These are phyloP conservation scores for Clarireedia sp. DNA, from an alignment of 2,329 filamentous ascomycete genomes.

Conservation along the genomic window DNA sequence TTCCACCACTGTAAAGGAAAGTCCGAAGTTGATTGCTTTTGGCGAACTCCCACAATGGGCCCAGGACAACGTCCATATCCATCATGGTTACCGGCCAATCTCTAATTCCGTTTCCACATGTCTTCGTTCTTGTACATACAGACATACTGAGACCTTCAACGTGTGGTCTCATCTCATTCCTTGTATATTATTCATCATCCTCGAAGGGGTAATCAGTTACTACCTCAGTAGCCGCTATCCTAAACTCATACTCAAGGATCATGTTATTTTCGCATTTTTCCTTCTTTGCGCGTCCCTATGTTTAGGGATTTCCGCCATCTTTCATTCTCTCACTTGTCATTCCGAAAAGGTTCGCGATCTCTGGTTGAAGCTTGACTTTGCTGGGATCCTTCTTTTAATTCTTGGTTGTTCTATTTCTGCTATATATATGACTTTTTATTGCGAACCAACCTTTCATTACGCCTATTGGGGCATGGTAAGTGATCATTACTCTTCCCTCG, in stretches of 20 bases:
- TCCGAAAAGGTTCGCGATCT: constrained; percentile 30
- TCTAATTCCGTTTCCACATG: constrained; percentile 32
- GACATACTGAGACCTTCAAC: constrained; percentile 38
- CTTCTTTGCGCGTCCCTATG: constrained; percentile 32
- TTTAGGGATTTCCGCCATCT: constrained; percentile 32
- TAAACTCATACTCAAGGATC: constrained; percentile 29
- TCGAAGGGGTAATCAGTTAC: constrained; percentile 25
- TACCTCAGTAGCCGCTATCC: constrained; percentile 30
- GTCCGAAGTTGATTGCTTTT: background rate
- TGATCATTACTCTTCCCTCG: background rate
- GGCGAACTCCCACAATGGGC: constrained; percentile 36
- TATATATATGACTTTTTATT: constrained; percentile 36
- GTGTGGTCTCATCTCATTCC: constrained; percentile 40
- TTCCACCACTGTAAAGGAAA: background rate
- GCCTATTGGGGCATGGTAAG: constrained; percentile 33
- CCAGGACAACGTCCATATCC: constrained; percentile 36
- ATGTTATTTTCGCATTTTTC: constrained; percentile 34
- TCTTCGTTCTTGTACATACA: constrained; percentile 34
- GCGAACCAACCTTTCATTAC: constrained; percentile 28
- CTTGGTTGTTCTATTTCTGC: constrained; percentile 34
- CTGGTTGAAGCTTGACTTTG: constrained; percentile 34
- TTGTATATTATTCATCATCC: constrained; percentile 31
- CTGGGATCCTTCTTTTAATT: constrained; percentile 33
- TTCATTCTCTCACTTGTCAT: constrained; percentile 36
- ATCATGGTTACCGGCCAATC: constrained; percentile 36